phyloP scores from a whole-genome alignment of 2,329 filamentous ascomycete genomes.

The Paecilomyces variotii region DNA sequence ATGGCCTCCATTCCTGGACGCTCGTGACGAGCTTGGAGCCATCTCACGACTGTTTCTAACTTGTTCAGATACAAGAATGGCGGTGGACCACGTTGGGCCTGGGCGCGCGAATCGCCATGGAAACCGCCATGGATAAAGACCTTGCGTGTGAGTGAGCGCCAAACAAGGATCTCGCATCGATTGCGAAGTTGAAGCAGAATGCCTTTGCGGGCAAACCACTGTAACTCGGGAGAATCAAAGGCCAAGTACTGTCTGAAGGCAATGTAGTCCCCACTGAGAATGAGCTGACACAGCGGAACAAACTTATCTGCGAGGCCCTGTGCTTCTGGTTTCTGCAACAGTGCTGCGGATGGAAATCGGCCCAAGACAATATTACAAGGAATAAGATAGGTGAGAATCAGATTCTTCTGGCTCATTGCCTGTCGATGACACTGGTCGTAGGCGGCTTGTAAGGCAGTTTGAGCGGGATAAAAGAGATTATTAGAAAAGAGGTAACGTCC shows the following conservation, averaged over 20 bases:
- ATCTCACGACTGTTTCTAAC: conserved; percentile 55
- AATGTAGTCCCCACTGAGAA: conserved; percentile 66
- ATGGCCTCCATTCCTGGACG: conserved; percentile 4
- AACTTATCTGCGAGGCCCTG: conserved; percentile 58
- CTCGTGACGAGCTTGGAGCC: conserved; percentile 46
- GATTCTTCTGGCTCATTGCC: conserved; percentile 58
- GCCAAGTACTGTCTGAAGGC: conserved; percentile 64
- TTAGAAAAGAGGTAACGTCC: conserved; percentile 84
- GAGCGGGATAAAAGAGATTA: conserved; percentile 71
- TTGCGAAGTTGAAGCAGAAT: conserved; percentile 69
- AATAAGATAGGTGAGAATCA: conserved; percentile 78
- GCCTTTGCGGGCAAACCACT: conserved; percentile 69
- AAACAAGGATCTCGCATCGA: conserved; percentile 71
- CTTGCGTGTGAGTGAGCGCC: conserved; percentile 71
- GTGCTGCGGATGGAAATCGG: conserved; percentile 61
- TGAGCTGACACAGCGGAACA: conserved; percentile 61
- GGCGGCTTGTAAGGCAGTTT: conserved; percentile 66
- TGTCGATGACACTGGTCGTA: conserved; percentile 65
- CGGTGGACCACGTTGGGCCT: conserved; percentile 45
- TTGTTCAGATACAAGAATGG: conserved; percentile 68
- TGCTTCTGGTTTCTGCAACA: conserved; percentile 66
- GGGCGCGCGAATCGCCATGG: conserved; percentile 44
- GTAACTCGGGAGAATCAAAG: conserved; percentile 43
- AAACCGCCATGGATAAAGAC: conserved; percentile 71
- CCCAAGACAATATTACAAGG: conserved; percentile 77